Percentiles rank a stretch among this genome's conserved stretches.
These are phyloP conservation scores for Neofusicoccum sp. DNA, from an alignment of 2,329 filamentous ascomycete species.

Conservation along the genomic window DNA sequence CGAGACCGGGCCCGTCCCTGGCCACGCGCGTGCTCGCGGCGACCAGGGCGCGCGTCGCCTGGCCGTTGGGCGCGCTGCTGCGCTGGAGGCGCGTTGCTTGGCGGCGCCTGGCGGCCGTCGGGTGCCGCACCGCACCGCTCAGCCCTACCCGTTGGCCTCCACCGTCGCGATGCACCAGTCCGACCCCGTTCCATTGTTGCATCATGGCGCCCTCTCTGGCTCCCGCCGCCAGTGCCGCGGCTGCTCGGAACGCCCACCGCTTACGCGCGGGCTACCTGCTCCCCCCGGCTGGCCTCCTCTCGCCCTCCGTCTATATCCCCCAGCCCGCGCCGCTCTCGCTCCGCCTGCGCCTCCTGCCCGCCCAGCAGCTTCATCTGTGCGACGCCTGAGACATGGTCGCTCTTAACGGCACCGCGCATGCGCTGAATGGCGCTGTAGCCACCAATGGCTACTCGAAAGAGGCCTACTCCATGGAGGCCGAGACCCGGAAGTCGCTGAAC, in stretches of 20 bases:
- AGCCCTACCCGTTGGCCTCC: slow-evolving; percentile 10
- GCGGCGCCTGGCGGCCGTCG: neutral
- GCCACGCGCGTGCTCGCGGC: neutral
- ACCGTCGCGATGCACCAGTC: neutral
- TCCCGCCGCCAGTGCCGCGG: slow-evolving; percentile 3
- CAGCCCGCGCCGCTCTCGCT: neutral
- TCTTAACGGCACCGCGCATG: neutral
- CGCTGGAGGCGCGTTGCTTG: neutral
- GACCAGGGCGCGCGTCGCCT: neutral
- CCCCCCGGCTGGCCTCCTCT: neutral
- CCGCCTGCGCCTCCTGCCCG: neutral
- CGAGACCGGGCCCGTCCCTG: neutral
- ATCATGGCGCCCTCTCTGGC: slow-evolving; percentile 1
- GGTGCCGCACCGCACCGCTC: slow-evolving; percentile 10
- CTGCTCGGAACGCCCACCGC: neutral
- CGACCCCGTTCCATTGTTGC: neutral
- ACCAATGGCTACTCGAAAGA: slow-evolving; percentile 20
- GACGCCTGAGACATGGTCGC: neutral
- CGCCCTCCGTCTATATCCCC: neutral
- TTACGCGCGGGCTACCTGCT: neutral
- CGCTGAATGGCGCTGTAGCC: neutral
- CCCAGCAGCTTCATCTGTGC: neutral
- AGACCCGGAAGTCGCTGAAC: slow-evolving; percentile 33
- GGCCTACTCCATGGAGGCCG: slow-evolving; percentile 32
- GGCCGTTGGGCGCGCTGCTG: neutral